Evolutionary conservation across 108 stramenopile species (phyloP).

Genomic region (Pelagomonas calceolata): DNA sequence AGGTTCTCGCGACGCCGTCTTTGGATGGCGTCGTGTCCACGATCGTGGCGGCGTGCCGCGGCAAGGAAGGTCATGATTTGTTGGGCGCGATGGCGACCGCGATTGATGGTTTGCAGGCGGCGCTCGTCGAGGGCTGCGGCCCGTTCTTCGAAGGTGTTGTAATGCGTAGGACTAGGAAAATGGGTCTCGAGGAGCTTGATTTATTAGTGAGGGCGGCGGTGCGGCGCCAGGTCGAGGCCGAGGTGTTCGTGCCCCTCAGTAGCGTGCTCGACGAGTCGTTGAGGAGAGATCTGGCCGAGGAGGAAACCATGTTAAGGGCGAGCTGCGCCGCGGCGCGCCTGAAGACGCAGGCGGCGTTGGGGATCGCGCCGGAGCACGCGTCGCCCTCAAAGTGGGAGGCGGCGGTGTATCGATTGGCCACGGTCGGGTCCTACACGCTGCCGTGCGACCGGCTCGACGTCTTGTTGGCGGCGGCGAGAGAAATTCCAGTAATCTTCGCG

Average conservation of each 20-base stretch:
- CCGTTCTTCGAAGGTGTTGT: not conserved
- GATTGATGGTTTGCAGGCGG: not conserved
- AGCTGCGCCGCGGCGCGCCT: not conserved
- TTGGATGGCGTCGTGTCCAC: not conserved
- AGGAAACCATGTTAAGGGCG: not conserved
- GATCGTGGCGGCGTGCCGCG: not conserved
- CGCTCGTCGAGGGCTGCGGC: not conserved
- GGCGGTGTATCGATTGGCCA: not conserved
- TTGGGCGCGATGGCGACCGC: not conserved
- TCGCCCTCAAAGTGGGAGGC: constrained; percentile 6
- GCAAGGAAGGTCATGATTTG: not conserved
- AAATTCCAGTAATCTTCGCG: not conserved
- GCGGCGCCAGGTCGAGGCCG: not conserved
- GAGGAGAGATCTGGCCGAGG: not conserved
- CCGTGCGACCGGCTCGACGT: constrained; percentile 7
- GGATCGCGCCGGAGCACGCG: constrained; percentile 9
- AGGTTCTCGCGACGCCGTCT: not conserved
- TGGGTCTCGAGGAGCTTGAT: not conserved
- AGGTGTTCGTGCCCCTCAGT: not conserved
- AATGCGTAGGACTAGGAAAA: not conserved
- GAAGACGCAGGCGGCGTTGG: constrained; percentile 6
- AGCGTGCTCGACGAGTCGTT: not conserved
- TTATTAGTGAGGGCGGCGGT: not conserved
- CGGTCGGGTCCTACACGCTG: constrained; percentile 1
- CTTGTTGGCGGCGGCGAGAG: not conserved